Percentiles rank a stretch among this genome's conserved stretches.
Conservation (phyloP, 2,329 filamentous ascomycete genomes). For the Macrophomina pseudophaseolina region DNA sequence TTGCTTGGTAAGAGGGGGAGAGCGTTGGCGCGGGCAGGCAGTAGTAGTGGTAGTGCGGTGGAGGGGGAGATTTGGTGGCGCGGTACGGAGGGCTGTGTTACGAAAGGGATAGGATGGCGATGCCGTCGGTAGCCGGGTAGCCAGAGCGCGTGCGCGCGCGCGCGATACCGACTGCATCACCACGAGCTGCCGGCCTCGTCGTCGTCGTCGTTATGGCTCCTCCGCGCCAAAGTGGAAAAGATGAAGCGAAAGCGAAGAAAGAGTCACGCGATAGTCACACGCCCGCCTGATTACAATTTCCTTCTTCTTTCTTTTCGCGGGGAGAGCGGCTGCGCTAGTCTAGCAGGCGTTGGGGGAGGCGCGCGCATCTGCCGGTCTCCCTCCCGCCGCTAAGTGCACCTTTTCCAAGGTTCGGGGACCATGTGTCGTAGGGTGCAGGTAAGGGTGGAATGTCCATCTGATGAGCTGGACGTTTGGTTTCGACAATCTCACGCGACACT, state of each 20-base stretch:
- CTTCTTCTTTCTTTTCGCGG: not conserved
- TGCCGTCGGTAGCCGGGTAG: too few relatives aligned
- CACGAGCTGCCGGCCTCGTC: too few relatives aligned
- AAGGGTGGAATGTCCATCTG: not conserved
- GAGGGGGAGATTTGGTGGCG: too few relatives aligned
- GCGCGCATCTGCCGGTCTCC: constrained; percentile 1
- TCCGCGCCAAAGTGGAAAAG: not conserved
- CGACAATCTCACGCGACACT: constrained; percentile 16
- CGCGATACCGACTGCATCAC: too few relatives aligned
- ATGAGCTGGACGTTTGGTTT: not conserved
- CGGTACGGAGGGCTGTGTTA: too few relatives aligned
- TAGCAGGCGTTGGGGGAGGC: not conserved
- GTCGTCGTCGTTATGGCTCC: too few relatives aligned
- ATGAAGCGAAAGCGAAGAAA: not conserved
- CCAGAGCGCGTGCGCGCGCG: too few relatives aligned
- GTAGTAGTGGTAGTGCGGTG: too few relatives aligned
- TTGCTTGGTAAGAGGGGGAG: too few relatives aligned
- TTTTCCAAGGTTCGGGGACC: not conserved
- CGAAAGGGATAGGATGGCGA: too few relatives aligned
- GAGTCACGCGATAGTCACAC: not conserved
- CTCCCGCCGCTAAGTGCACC: constrained; percentile 2
- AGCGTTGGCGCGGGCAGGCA: too few relatives aligned
- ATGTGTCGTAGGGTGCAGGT: not conserved
- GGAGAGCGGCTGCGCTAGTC: not conserved
- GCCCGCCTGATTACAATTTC: not conserved